Conservation (phyloP, 495 filamentous ascomycete species). For the Penicillium salamii region DNA sequence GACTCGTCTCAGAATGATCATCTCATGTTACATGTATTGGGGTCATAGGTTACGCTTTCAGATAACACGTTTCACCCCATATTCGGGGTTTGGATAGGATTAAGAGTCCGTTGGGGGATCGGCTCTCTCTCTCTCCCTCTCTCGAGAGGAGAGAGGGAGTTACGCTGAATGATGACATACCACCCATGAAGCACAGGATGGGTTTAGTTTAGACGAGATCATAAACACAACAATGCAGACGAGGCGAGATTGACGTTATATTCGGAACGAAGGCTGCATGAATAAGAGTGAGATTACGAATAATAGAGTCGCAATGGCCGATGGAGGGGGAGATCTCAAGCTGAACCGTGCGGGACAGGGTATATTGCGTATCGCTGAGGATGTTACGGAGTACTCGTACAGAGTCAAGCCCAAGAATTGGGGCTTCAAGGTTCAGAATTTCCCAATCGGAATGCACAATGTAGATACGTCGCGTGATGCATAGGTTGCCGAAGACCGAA, state of each 20-base stretch:
- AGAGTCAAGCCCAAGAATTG: background rate
- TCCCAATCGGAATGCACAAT: slow-evolving; percentile 2
- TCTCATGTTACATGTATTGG: background rate
- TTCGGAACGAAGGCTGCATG: background rate
- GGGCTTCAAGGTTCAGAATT: background rate
- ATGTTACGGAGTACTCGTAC: background rate
- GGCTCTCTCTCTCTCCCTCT: background rate
- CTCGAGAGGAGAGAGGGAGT: too few relatives aligned
- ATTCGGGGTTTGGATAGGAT: background rate
- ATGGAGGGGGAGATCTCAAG: slow-evolving; percentile 15
- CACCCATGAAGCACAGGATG: background rate
- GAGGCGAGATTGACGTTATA: background rate
- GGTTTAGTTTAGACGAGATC: background rate
- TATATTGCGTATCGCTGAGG: background rate
- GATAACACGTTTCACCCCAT: slow-evolving; percentile 3
- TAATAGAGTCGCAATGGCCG: background rate
- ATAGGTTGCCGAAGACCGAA: slow-evolving; percentile 4
- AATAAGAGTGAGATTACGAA: background rate
- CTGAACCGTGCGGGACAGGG: slow-evolving; percentile 21
- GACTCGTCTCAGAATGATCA: background rate
- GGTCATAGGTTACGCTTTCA: background rate
- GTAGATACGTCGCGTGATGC: slow-evolving; percentile 7
- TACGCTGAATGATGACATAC: slow-evolving; percentile 1
- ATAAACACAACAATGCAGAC: too few relatives aligned
- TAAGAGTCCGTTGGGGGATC: background rate